Evolutionary conservation across 148 eudicot species (phyloP), one percentile per base, ranked within the genome.

Genomic region (Arbutus unedo): DNA sequence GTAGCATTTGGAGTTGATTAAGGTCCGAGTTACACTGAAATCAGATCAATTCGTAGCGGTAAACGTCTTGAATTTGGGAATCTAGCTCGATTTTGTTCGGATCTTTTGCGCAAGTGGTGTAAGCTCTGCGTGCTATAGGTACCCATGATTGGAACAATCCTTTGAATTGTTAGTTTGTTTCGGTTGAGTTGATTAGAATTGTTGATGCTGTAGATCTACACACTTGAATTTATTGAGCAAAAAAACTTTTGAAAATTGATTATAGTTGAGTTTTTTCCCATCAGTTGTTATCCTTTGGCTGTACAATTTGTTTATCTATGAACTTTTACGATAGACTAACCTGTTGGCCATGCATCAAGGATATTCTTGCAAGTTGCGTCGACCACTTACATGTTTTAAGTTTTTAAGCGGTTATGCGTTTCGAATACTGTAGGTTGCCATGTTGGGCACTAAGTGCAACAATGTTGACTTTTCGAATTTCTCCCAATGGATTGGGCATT

Each of bases 1-100:
- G 76, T 3, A 6, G 43, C 45, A 19, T 15, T 71, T 72, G 56
- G 51, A 48, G 6, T 8, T 2, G 48, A 80, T 51, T 70, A 56
- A 79, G 70, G 79, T 79, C 23, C 23, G 0, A 9, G 21, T 21
- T 60, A 3, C 67, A 6, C 23, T 60, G 21, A 60, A 60, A 60
- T 81, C 78, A 21, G 83, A 81, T 86, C 81, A 53, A 14, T 71
- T 18, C 45, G 5, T 66, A 25, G n/a, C 10, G 1, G 10, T 50
- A 18, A 23, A 64, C 1, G 38, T 31, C 38, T 31, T 31, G 38
- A 31, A 31, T 31, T 31, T 31, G 38, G 38, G 38, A 31, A 31
- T 31, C 38, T 31, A 31, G 38, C 38, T 31, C 38, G 38, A 31
- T 31, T 31, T 31, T 31, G 38, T 31, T 31, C 38, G 38, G 21